Evolutionary conservation across 2,329 filamentous ascomycete genomes (phyloP).

Genomic region (Dendryphion nanum): DNA sequence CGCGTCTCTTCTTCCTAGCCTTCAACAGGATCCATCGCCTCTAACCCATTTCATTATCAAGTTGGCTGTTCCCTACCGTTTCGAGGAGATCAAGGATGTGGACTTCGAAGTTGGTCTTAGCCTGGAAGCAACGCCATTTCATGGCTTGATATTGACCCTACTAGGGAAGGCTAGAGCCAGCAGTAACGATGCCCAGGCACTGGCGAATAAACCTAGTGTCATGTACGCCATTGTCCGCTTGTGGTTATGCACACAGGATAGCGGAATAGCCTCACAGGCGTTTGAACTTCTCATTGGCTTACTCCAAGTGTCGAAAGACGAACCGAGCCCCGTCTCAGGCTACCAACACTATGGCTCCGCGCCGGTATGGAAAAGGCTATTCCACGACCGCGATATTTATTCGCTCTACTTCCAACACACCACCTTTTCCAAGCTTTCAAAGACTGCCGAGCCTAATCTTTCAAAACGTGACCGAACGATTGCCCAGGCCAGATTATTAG

Average conservation of each 20-base stretch:
- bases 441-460: slow-evolving; percentile 33
- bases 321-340: slow-evolving; percentile 38
- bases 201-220: slow-evolving; percentile 57
- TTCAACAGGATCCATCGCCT: slow-evolving; percentile 59
- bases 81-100: slow-evolving; percentile 45
- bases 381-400: slow-evolving; percentile 60
- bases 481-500: slow-evolving; percentile 60
- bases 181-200: slow-evolving; percentile 55
- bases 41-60: slow-evolving; percentile 53
- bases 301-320: slow-evolving; percentile 46
- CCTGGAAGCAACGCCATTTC: slow-evolving; percentile 50
- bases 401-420: slow-evolving; percentile 56
- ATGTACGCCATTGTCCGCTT: slow-evolving; percentile 55
- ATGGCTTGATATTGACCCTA: slow-evolving; percentile 55
- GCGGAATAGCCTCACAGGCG: slow-evolving; percentile 55
- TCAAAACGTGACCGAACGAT: slow-evolving; percentile 56
- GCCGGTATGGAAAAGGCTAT: slow-evolving; percentile 61
- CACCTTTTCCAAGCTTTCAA: slow-evolving; percentile 42
- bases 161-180: slow-evolving; percentile 55
- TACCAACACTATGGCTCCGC: slow-evolving; percentile 28
- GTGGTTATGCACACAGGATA: slow-evolving; percentile 58
- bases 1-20: slow-evolving; percentile 49
- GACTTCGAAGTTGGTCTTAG: slow-evolving; percentile 57
- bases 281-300: slow-evolving; percentile 54
- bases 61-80: slow-evolving; percentile 45